A percentile compares a stretch with the other conserved stretches of the same genome.
Conservation (phyloP, 2,329 filamentous ascomycete species). For the Helotiales sp. region DNA sequence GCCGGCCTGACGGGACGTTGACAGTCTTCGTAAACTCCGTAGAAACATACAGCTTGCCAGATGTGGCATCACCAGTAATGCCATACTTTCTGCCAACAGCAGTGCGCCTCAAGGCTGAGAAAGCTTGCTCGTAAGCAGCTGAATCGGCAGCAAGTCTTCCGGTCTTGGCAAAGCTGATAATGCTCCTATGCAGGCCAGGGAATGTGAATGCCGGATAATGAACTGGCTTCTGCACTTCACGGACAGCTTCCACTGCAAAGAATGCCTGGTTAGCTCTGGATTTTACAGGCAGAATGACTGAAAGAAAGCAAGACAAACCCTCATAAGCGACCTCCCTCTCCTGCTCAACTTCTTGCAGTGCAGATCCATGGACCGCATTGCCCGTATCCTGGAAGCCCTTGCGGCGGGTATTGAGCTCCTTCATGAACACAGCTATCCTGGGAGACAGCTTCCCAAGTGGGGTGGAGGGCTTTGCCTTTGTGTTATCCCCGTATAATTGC, state of each 20-base stretch:
- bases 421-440: too few species aligned
- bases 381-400: conserved; percentile 50
- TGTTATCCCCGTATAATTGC: conserved; percentile 62
- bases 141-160: conserved; percentile 50
- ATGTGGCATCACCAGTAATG: conserved; percentile 34
- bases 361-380: conserved; percentile 52
- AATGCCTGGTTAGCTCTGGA: too few species aligned
- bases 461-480: conserved; percentile 37
- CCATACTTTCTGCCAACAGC: conserved; percentile 45
- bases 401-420: conserved; percentile 45
- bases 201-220: conserved; percentile 48
- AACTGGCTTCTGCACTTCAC: conserved; percentile 50
- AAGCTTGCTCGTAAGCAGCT: conserved; percentile 48
- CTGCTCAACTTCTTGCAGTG: conserved; percentile 59
- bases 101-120: conserved; percentile 49
- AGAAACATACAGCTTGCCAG: conserved; percentile 47
- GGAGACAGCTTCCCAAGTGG: too few species aligned
- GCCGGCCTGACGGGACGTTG: conserved; percentile 35
- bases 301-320: too few species aligned
- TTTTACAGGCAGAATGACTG: too few species aligned
- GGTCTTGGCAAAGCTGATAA: conserved; percentile 52
- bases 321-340: conserved; percentile 54
- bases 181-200: conserved; percentile 52
- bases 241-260: conserved; percentile 51
- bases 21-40: conserved; percentile 56